Conservation (phyloP, 768 basidiomycete genomes). For the Cantharellus cinnabarinus region DNA sequence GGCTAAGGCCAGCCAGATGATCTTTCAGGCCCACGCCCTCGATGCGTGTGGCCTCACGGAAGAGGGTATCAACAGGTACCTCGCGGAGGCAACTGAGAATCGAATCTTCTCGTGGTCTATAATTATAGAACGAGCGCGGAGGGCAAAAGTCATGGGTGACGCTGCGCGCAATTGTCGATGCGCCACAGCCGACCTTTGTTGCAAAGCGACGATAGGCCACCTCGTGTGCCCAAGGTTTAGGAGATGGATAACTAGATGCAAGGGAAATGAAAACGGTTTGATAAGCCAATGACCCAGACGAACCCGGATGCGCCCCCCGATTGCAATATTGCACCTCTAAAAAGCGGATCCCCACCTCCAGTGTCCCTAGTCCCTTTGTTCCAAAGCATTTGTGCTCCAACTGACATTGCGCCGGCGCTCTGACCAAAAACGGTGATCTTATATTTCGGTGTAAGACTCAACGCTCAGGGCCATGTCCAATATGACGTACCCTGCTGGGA, state of each 20-base stretch:
- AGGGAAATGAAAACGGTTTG: no score
- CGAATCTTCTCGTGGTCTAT: no score
- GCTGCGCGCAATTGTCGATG: no score
- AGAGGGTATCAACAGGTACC: background rate
- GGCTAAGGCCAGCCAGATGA: no score
- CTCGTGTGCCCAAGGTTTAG: background rate
- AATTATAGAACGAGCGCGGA: no score
- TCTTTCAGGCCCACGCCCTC: background rate
- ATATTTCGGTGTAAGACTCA: background rate
- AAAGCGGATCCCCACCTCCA: background rate
- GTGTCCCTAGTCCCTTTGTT: background rate
- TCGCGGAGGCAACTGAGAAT: background rate
- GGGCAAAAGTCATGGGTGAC: no score
- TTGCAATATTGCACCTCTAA: background rate
- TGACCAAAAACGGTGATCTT: background rate
- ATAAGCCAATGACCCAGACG: background rate
- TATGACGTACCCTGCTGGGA: background rate
- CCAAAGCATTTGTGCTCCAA: background rate
- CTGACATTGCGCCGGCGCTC: background rate
- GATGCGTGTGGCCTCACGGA: no score
- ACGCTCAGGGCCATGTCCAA: background rate
- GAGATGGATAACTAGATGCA: no score
- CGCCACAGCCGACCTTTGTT: no score
- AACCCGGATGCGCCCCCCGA: background rate
- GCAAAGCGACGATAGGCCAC: background rate